Conservation (phyloP, 1,284 basidiomycete genomes). For the Trametes pubescens region DNA sequence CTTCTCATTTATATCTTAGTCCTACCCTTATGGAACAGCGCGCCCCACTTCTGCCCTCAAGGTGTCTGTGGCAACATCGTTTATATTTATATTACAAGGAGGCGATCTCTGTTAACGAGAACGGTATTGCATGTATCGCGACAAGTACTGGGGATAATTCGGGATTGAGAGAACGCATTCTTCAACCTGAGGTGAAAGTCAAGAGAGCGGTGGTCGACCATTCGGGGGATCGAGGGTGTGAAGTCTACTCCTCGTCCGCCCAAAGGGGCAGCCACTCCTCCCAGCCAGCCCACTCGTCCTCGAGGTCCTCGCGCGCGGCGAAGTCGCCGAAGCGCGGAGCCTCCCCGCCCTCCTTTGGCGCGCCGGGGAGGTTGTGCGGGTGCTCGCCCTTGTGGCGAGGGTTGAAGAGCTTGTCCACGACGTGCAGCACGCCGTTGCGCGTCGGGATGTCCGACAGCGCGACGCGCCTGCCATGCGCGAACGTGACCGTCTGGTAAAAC, state of each 20-base stretch:
- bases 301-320: constrained; percentile 30
- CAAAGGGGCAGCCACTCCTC: constrained; percentile 59
- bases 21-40: too few species aligned
- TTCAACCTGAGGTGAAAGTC: too few species aligned
- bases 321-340: not conserved
- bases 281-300: constrained; percentile 65
- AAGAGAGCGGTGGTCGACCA: too few species aligned
- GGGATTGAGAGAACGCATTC: too few species aligned
- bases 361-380: constrained; percentile 27
- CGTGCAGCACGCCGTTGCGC: constrained; percentile 71
- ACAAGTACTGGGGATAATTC: too few species aligned
- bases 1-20: too few species aligned
- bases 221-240: not conserved
- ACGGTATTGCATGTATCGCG: too few species aligned
- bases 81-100: too few species aligned
- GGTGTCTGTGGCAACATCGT: too few species aligned
- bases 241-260: constrained; percentile 41
- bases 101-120: too few species aligned
- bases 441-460: constrained; percentile 60
- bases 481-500: constrained; percentile 55
- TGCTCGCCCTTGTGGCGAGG: constrained; percentile 40
- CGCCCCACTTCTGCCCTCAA: too few species aligned
- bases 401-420: constrained; percentile 59
- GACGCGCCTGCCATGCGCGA: constrained; percentile 60
- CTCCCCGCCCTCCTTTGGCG: constrained; percentile 29